These are phyloP conservation scores for Glycine latifolia DNA, from an alignment of 306 rosid genomes.

Conservation along the genomic window DNA sequence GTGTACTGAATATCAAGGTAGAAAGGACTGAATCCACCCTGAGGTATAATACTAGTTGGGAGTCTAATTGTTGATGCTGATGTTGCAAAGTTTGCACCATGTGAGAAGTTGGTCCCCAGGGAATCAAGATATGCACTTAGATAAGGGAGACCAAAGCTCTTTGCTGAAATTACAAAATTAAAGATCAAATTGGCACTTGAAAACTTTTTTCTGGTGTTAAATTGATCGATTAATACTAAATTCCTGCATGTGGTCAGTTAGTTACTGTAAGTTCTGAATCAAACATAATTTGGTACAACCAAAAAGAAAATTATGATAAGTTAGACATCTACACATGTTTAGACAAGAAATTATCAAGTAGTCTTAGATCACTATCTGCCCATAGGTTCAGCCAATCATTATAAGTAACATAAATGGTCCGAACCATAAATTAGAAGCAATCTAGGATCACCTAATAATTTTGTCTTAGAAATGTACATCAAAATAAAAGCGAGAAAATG, in stretches of 20 bases:
- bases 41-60: constrained; percentile 44
- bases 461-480: too few species aligned
- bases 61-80: constrained; percentile 51
- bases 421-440: too few species aligned
- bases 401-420: too few species aligned
- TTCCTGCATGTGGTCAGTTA: not conserved
- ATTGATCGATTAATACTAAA: constrained; percentile 2
- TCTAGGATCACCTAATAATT: too few species aligned
- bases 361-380: too few species aligned
- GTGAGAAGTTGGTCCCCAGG: constrained; percentile 49
- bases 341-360: too few species aligned
- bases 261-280: not conserved
- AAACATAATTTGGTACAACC: not conserved
- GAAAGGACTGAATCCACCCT: constrained; percentile 55
- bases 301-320: not conserved
- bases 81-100: constrained; percentile 60
- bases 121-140: constrained; percentile 62
- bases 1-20: constrained; percentile 45
- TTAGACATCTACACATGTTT: not conserved
- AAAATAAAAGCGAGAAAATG: too few species aligned
- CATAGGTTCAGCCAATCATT: too few species aligned
- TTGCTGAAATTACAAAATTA: constrained; percentile 42
- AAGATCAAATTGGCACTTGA: not conserved
- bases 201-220: not conserved
- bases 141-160: constrained; percentile 46